Evolutionary conservation across 2,329 filamentous ascomycete species (phyloP).

Genomic region (Ophiostoma ips): DNA sequence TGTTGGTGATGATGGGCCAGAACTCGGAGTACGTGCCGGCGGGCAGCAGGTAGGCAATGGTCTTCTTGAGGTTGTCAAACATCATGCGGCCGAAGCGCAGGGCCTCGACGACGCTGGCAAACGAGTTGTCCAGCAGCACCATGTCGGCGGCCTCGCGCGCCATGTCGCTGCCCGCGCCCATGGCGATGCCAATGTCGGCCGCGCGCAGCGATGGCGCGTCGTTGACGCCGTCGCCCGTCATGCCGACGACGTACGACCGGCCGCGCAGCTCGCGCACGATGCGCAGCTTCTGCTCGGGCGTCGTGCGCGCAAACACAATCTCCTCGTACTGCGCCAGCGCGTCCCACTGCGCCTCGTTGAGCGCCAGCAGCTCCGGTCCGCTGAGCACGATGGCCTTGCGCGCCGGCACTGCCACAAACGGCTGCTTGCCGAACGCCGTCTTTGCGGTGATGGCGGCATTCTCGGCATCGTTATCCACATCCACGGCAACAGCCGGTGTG

Average conservation of each 20-base stretch:
- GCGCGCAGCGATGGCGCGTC: conserved; percentile 69
- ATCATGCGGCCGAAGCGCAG: conserved; percentile 60
- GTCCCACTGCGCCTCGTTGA: conserved; percentile 58
- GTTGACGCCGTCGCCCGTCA: conserved; percentile 81
- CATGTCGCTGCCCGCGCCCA: conserved; percentile 69
- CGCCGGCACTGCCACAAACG: conserved; percentile 7
- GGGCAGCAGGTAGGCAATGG: conserved; percentile 58
- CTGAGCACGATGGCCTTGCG: conserved; percentile 46
- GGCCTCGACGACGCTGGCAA: conserved; percentile 57
- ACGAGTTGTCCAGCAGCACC: conserved; percentile 58
- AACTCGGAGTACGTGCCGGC: conserved; percentile 65
- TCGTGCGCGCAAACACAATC: conserved; percentile 64
- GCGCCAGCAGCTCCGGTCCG: conserved; percentile 48
- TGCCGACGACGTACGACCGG: conserved; percentile 54
- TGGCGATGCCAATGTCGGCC: conserved; percentile 71
- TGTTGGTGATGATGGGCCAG: conserved; percentile 61
- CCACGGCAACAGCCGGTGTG: not conserved
- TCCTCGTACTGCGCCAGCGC: conserved; percentile 50
- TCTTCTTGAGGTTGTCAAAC: conserved; percentile 72
- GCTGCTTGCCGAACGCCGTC: conserved; percentile 5
- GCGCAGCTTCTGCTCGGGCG: conserved; percentile 64
- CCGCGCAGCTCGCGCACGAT: conserved; percentile 64
- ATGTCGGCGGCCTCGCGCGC: conserved; percentile 72
- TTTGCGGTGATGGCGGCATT: conserved; percentile 13
- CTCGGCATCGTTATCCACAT: conserved; percentile 13